Percentiles rank a stretch among this genome's conserved stretches.
Conservation (phyloP, 1,284 basidiomycete genomes). For the Peniophora sp. region DNA sequence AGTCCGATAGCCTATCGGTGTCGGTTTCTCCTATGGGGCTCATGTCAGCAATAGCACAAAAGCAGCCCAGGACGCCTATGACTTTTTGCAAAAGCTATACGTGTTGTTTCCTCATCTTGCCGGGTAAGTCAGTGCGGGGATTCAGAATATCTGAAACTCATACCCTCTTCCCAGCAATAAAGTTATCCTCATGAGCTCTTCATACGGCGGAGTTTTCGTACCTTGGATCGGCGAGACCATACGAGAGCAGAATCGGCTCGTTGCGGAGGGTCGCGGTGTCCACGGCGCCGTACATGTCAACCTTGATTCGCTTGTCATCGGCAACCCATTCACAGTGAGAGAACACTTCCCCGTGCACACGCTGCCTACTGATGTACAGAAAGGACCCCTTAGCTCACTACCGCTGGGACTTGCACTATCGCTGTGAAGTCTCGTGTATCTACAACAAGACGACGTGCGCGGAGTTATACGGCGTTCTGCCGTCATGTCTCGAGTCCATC, state of each 20-base stretch:
- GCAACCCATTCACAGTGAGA: conserved; percentile 23
- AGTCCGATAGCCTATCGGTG: conserved; percentile 20
- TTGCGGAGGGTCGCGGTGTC: conserved; percentile 10
- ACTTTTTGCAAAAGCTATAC: conserved; percentile 27
- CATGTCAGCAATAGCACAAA: conserved; percentile 20
- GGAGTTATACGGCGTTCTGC: conserved; percentile 15
- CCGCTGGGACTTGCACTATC: conserved; percentile 20
- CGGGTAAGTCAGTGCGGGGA: conserved; percentile 10
- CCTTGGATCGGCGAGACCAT: conserved; percentile 26
- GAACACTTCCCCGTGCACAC: background rate
- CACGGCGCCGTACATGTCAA: conserved; percentile 18
- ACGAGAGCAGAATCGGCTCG: conserved; percentile 19
- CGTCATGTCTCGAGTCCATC: conserved; percentile 20
- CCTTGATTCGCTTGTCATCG: conserved; percentile 24
- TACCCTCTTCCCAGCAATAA: conserved; percentile 15
- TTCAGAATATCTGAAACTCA: background rate
- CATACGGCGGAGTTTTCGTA: conserved; percentile 26
- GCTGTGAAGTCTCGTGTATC: conserved; percentile 17
- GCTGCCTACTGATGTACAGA: too few relatives aligned
- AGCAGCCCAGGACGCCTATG: conserved; percentile 24
- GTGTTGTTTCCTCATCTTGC: conserved; percentile 18
- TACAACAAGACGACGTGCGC: conserved; percentile 21
- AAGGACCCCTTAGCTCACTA: conserved; percentile 15
- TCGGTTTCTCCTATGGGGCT: conserved; percentile 23
- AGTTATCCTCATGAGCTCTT: conserved; percentile 21